These are phyloP conservation scores for Penicillium crustosum DNA, from an alignment of 2,329 filamentous ascomycete species.

Conservation along the genomic window DNA sequence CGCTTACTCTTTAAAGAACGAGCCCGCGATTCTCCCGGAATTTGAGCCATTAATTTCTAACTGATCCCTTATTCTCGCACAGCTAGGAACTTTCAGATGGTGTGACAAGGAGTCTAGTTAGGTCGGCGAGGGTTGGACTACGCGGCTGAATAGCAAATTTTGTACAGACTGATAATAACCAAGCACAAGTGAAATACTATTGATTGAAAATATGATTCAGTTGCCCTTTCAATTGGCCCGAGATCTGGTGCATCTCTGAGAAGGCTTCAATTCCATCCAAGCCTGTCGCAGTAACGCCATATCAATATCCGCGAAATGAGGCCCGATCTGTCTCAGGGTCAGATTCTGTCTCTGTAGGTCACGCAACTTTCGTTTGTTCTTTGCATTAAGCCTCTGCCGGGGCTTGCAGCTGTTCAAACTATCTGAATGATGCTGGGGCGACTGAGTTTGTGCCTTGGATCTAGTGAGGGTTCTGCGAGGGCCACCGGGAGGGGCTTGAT, in stretches of 20 bases:
- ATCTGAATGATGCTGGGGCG: neutral
- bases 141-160: neutral
- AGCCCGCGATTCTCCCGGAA: neutral
- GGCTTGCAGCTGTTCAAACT: neutral
- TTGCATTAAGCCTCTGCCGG: neutral
- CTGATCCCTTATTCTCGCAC: neutral
- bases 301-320: too few relatives aligned
- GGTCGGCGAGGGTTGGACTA: too few relatives aligned
- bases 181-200: neutral
- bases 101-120: neutral
- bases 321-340: slow-evolving; percentile 9
- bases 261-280: too few relatives aligned
- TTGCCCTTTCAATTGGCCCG: neutral
- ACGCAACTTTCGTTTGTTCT: neutral
- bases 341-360: neutral
- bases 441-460: neutral
- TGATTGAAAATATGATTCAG: neutral
- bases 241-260: too few relatives aligned
- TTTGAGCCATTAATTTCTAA: neutral
- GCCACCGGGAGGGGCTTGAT: neutral
- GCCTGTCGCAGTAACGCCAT: too few relatives aligned
- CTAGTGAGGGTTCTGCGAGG: neutral
- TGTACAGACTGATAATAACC: neutral
- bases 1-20: neutral
- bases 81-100: neutral